Base-by-base conservation (phyloP, 805 yeast species). In the Debaryomyces hansenii region DNA sequence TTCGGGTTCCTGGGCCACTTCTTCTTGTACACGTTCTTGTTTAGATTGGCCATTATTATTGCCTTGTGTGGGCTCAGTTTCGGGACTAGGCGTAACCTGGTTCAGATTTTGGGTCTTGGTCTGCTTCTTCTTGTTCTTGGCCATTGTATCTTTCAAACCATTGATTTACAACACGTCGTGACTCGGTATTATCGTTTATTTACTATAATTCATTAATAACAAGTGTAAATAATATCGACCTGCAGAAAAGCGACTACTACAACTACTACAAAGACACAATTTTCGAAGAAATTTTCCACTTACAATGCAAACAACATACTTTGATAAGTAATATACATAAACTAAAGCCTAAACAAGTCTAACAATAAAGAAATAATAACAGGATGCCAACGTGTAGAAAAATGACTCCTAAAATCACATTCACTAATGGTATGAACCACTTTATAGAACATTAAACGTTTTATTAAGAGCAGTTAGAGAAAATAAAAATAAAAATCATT, bases 71-170 rank as follows among this genome's bases (percentile, higher is more conserved):
- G 18, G 20, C n/a, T 10, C 31, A 20, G 5, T 15, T 38, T 20
- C 20, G 32, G 14, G 31, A 7, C 28, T 21, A 14, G 14, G 16
- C 11, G 34, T 18, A 6, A 12, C 6, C 20, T 35, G 24, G 8
- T 12, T 24, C 18, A 27, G n/a, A 6, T 10, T 39, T 27, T 10
- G 33, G 41, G 44, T 34, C 31, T 43, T 49, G n/a, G 33, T 41
- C 46, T 31, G 44, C 47, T 54, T 56, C 46, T 50, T 52, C 47
- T 56, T 56, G 38, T 45, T 54, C 42, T 56, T 56, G 34, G 54
- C 59, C 59, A 56, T 56, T 3, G 10, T 38, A 15, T 37, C 12
- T n/a, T n/a, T 16, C 20, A 14, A 32, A 15, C 11, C 11, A 20
- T 16, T 12, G 20, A 35, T 16, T 35, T 24, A 24, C 27, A 24